Evolutionary conservation across 208 protist species (phyloP), one percentile per base, ranked within the genome.

Genomic region (Hexamita inflata): DNA sequence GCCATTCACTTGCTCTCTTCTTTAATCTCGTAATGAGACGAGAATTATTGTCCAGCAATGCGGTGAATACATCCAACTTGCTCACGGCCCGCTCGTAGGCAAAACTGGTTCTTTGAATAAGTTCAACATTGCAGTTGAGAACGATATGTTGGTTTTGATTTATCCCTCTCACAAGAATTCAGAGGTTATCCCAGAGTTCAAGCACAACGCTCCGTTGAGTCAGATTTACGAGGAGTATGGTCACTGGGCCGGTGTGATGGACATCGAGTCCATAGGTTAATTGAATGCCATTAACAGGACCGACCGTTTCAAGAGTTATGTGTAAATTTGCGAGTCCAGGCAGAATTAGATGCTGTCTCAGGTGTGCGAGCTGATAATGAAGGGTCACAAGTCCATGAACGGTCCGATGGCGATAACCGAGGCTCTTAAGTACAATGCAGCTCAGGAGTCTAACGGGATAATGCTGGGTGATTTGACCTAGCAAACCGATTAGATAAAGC

Each of bases 61-160:
- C 42, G 60, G 30, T 26, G 70, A 74, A n/a, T 82, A 66, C 45
- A 29, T 75, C 0, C 29, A 80, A 45, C 24, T 80, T 26, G 74
- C 30, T 32, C 19, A 73, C 0, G 24, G 39, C 24, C 81, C 82
- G 29, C 42, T 78, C 0, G 53, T 78, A n/a, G 11, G 1, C 7
- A 30, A 4, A 15, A 77, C 76, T 35, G 60, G 59, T 2, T 29
- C 39, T n/a, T 26, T 85, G 1, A 45, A 29, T 1, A n/a, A 30
- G 24, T 81, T 80, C 41, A 34, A 77, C 30, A 0, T 79, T 24
- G 4, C 4, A 13, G 61, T 28, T 0, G 35, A 81, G 29, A n/a
- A 64, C 34, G 29, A 60, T 29, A 73, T 66, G 39, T 67, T 82
- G 9, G 45, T 78, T 24, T 19, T 81, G 13, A 7, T n/a, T 7